phyloP scores from a whole-genome alignment of 139 green algal genomes.

The Coelastrella sp. region DNA sequence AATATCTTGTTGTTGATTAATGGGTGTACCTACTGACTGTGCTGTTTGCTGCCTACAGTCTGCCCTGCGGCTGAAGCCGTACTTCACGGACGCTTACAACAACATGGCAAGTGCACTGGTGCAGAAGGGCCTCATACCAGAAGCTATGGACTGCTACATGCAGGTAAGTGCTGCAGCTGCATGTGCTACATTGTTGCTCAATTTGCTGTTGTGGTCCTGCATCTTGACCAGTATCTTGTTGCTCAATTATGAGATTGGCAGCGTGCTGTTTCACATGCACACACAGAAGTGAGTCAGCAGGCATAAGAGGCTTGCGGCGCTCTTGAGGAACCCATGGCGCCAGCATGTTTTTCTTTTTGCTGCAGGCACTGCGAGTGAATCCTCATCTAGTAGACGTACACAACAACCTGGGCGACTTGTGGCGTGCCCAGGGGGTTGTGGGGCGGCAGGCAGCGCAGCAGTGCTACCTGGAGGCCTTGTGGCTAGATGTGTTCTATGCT shows the following conservation, averaged over 20 bases:
- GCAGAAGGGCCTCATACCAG: slow-evolving; percentile 72
- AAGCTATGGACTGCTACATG: slow-evolving; percentile 81
- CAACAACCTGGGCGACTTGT: slow-evolving; percentile 87
- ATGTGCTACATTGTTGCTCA: no score
- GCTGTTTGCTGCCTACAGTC: slow-evolving; percentile 52
- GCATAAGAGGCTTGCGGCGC: no score
- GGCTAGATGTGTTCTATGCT: slow-evolving; percentile 64
- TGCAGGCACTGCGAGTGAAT: slow-evolving; percentile 28
- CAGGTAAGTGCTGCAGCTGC: neutral
- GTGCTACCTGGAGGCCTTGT: slow-evolving; percentile 81
- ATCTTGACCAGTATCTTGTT: neutral
- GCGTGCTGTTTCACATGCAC: neutral
- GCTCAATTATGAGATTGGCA: neutral
- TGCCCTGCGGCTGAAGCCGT: slow-evolving; percentile 77
- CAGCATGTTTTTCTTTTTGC: no score
- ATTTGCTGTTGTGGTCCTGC: neutral
- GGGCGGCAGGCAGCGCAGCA: slow-evolving; percentile 61
- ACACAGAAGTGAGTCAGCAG: no score
- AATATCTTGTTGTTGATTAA: no score
- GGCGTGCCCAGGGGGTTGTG: slow-evolving; percentile 65
- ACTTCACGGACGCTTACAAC: slow-evolving; percentile 84
- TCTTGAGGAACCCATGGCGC: no score
- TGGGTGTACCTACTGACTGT: neutral
- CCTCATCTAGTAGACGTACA: slow-evolving; percentile 73
- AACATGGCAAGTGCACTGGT: slow-evolving; percentile 83